A percentile compares a stretch with the other conserved stretches of the same genome.
These are phyloP conservation scores for Sapria himalayana DNA, from an alignment of 345 rosid genomes.

Conservation along the genomic window DNA sequence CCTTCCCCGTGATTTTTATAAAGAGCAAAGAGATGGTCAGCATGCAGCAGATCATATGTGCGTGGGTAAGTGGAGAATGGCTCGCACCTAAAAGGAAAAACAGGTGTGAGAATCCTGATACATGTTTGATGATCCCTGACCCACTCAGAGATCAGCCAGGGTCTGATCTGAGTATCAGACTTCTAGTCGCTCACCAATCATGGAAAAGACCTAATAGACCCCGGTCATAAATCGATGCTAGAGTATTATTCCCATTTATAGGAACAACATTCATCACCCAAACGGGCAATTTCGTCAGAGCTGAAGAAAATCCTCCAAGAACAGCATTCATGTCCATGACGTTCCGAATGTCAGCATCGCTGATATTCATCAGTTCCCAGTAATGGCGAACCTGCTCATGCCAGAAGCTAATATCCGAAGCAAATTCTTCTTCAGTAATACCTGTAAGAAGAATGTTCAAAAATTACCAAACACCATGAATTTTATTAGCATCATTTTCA, in stretches of 20 bases:
- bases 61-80: slow-evolving; percentile 93
- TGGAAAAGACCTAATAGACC: slow-evolving; percentile 68
- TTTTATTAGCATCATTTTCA: too few relatives aligned
- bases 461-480: slow-evolving; percentile 3
- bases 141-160: too few relatives aligned
- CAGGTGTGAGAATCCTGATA: too few relatives aligned
- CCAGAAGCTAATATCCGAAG: slow-evolving; percentile 47
- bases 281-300: slow-evolving; percentile 40
- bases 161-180: too few relatives aligned
- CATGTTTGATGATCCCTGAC: too few relatives aligned
- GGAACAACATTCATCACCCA: slow-evolving; percentile 97
- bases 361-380: slow-evolving; percentile 48
- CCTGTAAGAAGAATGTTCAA: slow-evolving; percentile 19
- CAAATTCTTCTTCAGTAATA: slow-evolving; percentile 37
- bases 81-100: slow-evolving; percentile 65
- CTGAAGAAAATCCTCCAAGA: slow-evolving; percentile 61
- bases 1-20: slow-evolving; percentile 30
- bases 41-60: slow-evolving; percentile 68
- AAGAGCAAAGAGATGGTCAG: slow-evolving; percentile 40
- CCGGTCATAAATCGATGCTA: slow-evolving; percentile 53
- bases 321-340: slow-evolving; percentile 85
- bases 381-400: slow-evolving; percentile 42
- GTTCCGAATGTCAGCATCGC: slow-evolving; percentile 34
- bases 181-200: slow-evolving; percentile 62
- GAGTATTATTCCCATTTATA: slow-evolving; percentile 37